Evolutionary conservation across 2,329 filamentous ascomycete species (phyloP), one percentile per base, ranked within the genome.

Genomic region (Trichoderma guizhouense): DNA sequence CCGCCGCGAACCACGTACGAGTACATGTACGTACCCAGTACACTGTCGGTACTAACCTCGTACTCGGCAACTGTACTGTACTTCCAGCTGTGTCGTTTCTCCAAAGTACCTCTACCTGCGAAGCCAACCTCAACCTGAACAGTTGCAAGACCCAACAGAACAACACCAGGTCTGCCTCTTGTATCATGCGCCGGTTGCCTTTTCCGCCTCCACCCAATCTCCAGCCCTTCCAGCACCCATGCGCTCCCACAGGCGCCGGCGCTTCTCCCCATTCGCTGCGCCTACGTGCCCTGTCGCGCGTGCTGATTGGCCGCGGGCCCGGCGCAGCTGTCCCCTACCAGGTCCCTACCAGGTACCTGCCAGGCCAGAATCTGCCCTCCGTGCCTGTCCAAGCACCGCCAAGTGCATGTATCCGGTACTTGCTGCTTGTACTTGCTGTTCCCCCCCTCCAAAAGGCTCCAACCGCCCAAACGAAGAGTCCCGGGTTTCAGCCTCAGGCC

Each of bases 401-500:
- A 51, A 51, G 18, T 21, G n/a, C 43, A n/a, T 12, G 47, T 66
- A 66, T 32, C 57, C 21, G 7, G 12, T 39, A 63, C 55, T 21
- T 24, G 11, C 21, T 36, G 6, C 14, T 36, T 12, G 32, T 12
- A 12, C 32, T 21, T 21, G n/a, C n/a, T 24, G 5, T 3, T 3
- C 15, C 34, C 36, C 24, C 11, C 36, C 24, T 7, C 21, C 53
- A 26, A 43, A 39, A 43, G 15, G 39, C 39, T 47, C 55, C 55
- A 18, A 11, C 43, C 43, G 18, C 47, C 47, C 30, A 34, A 8
- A 47, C 4, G 2, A 30, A 51, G 34, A 36, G n/a, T 51, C 32
- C 21, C 21, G 26, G 11, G 65, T 68, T 68, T 68, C 34, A 47
- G 69, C 69, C 69, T 71, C 69, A 71, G 69, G 69, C 69, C 53